phyloP scores from a whole-genome alignment of 2,329 filamentous ascomycete genomes.

The Fusarium nurragi region DNA sequence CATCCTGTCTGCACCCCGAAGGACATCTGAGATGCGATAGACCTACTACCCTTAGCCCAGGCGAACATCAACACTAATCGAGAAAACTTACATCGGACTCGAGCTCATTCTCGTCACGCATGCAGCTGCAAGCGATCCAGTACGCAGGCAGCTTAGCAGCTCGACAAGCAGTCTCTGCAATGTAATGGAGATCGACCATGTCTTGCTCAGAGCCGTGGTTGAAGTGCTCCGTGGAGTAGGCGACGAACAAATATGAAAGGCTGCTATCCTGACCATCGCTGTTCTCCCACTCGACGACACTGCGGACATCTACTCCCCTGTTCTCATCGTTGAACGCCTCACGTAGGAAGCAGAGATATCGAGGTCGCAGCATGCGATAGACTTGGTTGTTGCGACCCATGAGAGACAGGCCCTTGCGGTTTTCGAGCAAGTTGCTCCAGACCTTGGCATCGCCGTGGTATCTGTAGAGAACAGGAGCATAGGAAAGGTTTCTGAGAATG shows the following conservation, averaged over 20 bases:
- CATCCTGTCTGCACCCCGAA: conserved; percentile 41
- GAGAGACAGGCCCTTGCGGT: conserved; percentile 35
- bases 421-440: conserved; percentile 44
- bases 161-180: conserved; percentile 43
- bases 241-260: conserved; percentile 41
- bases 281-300: conserved; percentile 39
- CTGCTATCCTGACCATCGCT: conserved; percentile 33
- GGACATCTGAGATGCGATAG: conserved; percentile 43
- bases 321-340: conserved; percentile 39
- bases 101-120: conserved; percentile 39
- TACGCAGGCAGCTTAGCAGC: conserved; percentile 41
- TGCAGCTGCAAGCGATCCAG: conserved; percentile 44
- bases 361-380: conserved; percentile 39
- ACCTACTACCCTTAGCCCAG: conserved; percentile 27
- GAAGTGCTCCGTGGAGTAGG: conserved; percentile 43
- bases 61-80: too few relatives aligned
- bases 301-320: conserved; percentile 38
- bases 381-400: conserved; percentile 38
- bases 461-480: conserved; percentile 40
- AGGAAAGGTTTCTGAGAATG: conserved; percentile 25
- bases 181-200: conserved; percentile 41
- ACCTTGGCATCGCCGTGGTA: conserved; percentile 42
- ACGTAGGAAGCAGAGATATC: conserved; percentile 41
- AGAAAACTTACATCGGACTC: conserved; percentile 37
- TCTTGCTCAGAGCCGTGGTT: conserved; percentile 36